Evolutionary conservation across 2,329 filamentous ascomycete species (phyloP).

Genomic region (Aspergillus nomiae): DNA sequence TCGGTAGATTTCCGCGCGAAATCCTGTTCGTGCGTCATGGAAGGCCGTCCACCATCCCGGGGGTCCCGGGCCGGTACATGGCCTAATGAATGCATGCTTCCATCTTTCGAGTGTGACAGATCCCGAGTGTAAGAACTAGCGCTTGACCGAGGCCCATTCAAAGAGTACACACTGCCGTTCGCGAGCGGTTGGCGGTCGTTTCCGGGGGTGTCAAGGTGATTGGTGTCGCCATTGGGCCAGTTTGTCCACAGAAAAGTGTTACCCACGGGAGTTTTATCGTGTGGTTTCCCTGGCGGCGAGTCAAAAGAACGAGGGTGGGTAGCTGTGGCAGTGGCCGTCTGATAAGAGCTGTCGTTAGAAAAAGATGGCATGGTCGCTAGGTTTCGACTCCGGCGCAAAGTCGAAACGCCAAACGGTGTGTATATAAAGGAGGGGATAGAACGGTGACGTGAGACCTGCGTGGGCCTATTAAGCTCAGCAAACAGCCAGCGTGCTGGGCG

Average conservation of each 20-base stretch:
- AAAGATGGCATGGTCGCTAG: constrained; percentile 42
- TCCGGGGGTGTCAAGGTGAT: constrained; percentile 38
- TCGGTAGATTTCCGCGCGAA: constrained; percentile 31
- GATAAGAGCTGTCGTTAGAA: constrained; percentile 37
- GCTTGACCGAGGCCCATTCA: constrained; percentile 59
- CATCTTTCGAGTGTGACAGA: constrained; percentile 42
- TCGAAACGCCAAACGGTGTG: constrained; percentile 3
- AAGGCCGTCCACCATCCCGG: constrained; percentile 31
- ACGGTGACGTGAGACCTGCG: constrained; percentile 6
- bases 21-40: constrained; percentile 30
- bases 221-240: constrained; percentile 47
- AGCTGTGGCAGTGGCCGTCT: constrained; percentile 34
- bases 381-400: constrained; percentile 12
- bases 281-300: constrained; percentile 42
- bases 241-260: constrained; percentile 52
- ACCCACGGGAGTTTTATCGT: constrained; percentile 47
- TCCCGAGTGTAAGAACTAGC: constrained; percentile 47
- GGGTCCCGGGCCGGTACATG: constrained; percentile 37
- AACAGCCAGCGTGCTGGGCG: constrained; percentile 8
- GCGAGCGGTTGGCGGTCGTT: constrained; percentile 43
- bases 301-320: constrained; percentile 44
- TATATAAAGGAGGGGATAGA: constrained; percentile 1
- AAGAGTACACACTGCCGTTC: constrained; percentile 61
- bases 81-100: constrained; percentile 53
- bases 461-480: constrained; percentile 1